Conservation (phyloP, 192 early-diverging fungal species). For the Coemansia sp. region DNA sequence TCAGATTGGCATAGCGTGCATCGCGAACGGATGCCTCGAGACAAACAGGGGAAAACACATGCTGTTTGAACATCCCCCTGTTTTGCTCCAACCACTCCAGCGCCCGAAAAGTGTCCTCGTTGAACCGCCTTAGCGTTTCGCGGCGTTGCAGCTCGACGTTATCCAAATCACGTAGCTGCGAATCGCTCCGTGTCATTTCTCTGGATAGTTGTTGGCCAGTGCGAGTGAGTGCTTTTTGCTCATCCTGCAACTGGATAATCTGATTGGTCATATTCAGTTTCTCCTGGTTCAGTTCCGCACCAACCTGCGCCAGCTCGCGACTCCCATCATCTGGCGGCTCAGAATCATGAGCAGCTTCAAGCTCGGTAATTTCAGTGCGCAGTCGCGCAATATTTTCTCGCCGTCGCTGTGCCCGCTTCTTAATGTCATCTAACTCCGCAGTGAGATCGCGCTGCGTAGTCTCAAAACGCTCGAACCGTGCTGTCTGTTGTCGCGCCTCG, state of each 20-base stretch:
- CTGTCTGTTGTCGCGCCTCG: slow-evolving; percentile 13
- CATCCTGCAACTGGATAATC: slow-evolving; percentile 43
- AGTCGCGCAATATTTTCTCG: slow-evolving; percentile 39
- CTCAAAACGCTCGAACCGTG: slow-evolving; percentile 24
- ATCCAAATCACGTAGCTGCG: slow-evolving; percentile 61
- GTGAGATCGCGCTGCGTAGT: slow-evolving; percentile 25
- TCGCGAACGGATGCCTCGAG: slow-evolving; percentile 73
- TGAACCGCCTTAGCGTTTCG: slow-evolving; percentile 48
- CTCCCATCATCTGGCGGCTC: slow-evolving; percentile 14
- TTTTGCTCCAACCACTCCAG: slow-evolving; percentile 71
- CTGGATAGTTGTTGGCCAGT: slow-evolving; percentile 19
- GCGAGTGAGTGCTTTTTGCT: slow-evolving; percentile 46
- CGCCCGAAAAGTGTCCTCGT: slow-evolving; percentile 61
- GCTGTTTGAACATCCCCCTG: slow-evolving; percentile 59
- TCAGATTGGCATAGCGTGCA: slow-evolving; percentile 57
- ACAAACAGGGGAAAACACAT: slow-evolving; percentile 71
- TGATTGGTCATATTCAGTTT: slow-evolving; percentile 47
- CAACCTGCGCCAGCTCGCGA: slow-evolving; percentile 25
- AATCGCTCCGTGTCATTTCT: slow-evolving; percentile 35
- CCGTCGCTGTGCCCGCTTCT: slow-evolving; percentile 34
- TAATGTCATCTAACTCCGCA: slow-evolving; percentile 33
- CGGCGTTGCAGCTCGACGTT: slow-evolving; percentile 59
- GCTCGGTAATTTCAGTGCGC: slow-evolving; percentile 35
- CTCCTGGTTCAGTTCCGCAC: slow-evolving; percentile 32
- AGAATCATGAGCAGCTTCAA: slow-evolving; percentile 19